Base-by-base conservation (phyloP, 192 early-diverging fungal species). In the Coemansia asiatica region DNA sequence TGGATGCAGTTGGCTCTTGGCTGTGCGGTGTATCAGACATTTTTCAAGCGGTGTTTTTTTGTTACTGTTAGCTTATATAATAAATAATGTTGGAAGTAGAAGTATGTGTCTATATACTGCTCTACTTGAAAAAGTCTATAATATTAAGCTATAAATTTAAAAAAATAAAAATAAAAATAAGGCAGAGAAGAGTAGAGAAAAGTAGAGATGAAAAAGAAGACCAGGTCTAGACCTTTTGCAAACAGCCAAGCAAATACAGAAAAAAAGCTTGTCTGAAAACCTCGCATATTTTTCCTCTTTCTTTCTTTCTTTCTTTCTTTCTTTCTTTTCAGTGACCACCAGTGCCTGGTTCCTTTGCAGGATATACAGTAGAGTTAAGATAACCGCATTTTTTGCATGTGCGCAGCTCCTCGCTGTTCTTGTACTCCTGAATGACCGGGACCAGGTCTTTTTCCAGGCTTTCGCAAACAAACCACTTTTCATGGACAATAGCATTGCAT, bases 401-500 rank as follows among this genome's bases (percentile, higher is more conserved):
- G 50, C 96, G 80, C 64, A 96, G 82, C 26, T 69, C 77, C 61
- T 72, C 68, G 61, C 81, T 78, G 10, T 50, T 73, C 19, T 89
- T 89, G 74, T 89, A 99, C 61, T 85, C 82, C 57, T 97, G 86
- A 75, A 99, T 95, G 7, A 99, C 87, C 28, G 95, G 95, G 46
- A 91, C 92, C 53, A 99, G 71, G 66, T 99, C 95, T 29, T 77
- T 84, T 16, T 94, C 94, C 50, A 99, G 84, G 71, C 97, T 90
- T 21, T 82, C 82, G 72, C 95, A 98, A 68, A 95, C 82, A 82
- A 99, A 99, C 38, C 86, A 83, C 68, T 91, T 93, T 71, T 95
- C 86, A 78, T 95, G 91, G 0, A 99, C 91, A 49, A 97, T 86
- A 27, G 76, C 72, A 36, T 83, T 81, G 76, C 97, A 99, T 29